Base-by-base conservation (phyloP, 129 eudicot genomes). In the Artemisia tridentata region DNA sequence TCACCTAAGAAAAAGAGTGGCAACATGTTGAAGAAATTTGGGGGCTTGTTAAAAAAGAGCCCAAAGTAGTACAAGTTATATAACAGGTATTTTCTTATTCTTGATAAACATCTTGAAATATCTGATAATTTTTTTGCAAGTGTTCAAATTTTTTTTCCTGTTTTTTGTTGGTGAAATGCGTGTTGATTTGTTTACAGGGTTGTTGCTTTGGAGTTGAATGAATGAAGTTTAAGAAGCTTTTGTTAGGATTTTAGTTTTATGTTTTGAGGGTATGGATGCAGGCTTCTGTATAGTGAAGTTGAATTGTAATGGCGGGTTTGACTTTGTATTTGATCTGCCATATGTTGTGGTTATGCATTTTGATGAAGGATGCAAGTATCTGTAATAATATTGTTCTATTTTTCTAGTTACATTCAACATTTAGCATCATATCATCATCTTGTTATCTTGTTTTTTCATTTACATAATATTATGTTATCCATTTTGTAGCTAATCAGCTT, bases 1-100 rank as follows among this genome's bases (percentile, higher is more conserved):
- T 92, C 92, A 7, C 88, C 86, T 50, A 89, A 85, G 88, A 92
- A 85, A 83, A 92, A 87, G 60, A 92, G 89, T 61, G 90, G 88
- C 3, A 92, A 87, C 69, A 75, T 92, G 95, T 72, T 92, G 83
- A 92, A 84, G 86, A 92, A 89, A 77, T 81, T 92, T 31, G 90
- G 96, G 11, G 89, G 78, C 51, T 66, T 92, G 63, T 77, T 88
- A 88, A 92, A 91, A 72, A 91, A 87, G 80, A 82, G 91, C 81
- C 91, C 83, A 81, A 88, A 85, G 67, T 88, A 85, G 75, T 63
- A 47, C 16, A 14, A 55, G 41, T 56, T 73, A 12, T 68, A 65
- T 69, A 63, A 56, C 70, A 80, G 81, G 78, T 76, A n/a, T 58
- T 59, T 48, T 25, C 50, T 11, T 49, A 51, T 20, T 67, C 13